Conservation (phyloP, 257 asterid species). For the Plectranthus barbatus region DNA sequence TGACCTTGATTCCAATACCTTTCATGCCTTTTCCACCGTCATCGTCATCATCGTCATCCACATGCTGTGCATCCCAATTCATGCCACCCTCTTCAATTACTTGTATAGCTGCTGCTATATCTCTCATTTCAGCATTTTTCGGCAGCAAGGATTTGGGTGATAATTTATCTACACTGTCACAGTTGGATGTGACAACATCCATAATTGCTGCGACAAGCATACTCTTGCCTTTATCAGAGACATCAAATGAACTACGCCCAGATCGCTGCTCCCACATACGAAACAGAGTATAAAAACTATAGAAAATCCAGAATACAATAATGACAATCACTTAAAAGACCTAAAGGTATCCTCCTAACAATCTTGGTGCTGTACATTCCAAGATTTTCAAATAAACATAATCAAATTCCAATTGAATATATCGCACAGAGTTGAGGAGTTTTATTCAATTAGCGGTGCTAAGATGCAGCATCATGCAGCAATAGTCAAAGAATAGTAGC, state of each 20-base stretch:
- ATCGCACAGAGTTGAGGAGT: neutral
- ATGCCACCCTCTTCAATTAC: slow-evolving; percentile 87
- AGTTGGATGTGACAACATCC: slow-evolving; percentile 89
- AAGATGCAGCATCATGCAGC: neutral
- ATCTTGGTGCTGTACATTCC: neutral
- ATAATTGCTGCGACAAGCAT: slow-evolving; percentile 98
- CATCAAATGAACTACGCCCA: slow-evolving; percentile 65
- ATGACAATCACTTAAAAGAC: slow-evolving; percentile 2
- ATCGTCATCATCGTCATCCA: slow-evolving; percentile 63
- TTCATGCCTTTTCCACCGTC: slow-evolving; percentile 73
- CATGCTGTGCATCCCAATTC: slow-evolving; percentile 83
- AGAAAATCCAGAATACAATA: slow-evolving; percentile 3
- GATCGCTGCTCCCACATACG: slow-evolving; percentile 61
- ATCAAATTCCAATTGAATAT: neutral
- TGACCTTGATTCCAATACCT: slow-evolving; percentile 94
- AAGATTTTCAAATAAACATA: neutral
- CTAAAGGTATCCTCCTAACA: neutral
- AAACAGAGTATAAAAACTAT: slow-evolving; percentile 32
- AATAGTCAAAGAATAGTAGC: neutral
- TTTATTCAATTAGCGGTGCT: neutral
- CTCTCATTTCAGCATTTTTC: slow-evolving; percentile 75
- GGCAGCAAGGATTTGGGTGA: slow-evolving; percentile 64
- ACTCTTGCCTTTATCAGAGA: slow-evolving; percentile 93
- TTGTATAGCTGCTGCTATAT: slow-evolving; percentile 93
- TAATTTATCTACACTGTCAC: slow-evolving; percentile 63